Evolutionary conservation across 352 stramenopile genomes (phyloP), one percentile per base, ranked within the genome.

Genomic region (Phytophthora megakarya): DNA sequence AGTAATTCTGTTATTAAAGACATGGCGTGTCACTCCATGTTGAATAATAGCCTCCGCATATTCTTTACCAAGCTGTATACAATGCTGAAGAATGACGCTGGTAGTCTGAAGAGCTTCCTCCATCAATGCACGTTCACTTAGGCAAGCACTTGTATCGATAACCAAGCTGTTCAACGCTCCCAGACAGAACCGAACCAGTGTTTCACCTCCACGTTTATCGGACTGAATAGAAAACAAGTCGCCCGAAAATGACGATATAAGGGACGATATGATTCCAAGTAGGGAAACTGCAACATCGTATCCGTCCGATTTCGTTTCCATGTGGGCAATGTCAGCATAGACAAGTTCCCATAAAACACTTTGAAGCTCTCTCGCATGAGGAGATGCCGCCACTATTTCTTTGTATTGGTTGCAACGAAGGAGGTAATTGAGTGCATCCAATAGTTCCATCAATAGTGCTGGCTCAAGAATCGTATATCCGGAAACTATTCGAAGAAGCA

Each of bases 401-500:
- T 52, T 64, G 64, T 32, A 64, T 22, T 69, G 19, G n/a, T 5
- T 56, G 30, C 32, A 59, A n/a, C 39, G 44, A 53, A 76, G 64
- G 22, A 70, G 37, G 25, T 64, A 73, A 12, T 65, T 65, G 3
- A 76, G 45, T 12, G 52, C 42, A 32, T 73, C 37, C n/a, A 76
- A 52, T 19, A 76, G 48, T 18, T 67, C 40, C 12, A 61, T 45
- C 32, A 76, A 37, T 13, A 65, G 45, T 30, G 47, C 52, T 12
- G 39, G 63, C 0, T 76, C 58, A 37, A 64, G 30, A 30, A 56
- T 61, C 1, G 55, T 52, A 16, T 56, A 55, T 5, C 68, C 64
- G 21, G 50, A 66, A 16, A 73, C 26, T 25, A 76, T 58, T 50
- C 65, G 51, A 4, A 70, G 52, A 37, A 73, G 47, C 4, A 76